Conservation (phyloP, 139 green algal species). For the Yamagishiella unicocca region DNA sequence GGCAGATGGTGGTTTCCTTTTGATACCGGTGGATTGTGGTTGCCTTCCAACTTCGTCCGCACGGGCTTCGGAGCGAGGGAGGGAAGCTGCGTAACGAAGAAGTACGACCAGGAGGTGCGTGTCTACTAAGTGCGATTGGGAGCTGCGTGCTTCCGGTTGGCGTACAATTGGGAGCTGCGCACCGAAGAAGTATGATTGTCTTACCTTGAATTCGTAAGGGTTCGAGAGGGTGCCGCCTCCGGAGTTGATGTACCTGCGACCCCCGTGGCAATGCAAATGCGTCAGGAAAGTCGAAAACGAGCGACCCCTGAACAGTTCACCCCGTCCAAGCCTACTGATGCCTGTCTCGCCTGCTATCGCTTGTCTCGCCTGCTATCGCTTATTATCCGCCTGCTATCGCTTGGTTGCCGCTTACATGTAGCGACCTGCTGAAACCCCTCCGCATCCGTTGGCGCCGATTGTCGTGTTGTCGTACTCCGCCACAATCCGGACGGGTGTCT, state of each 20-base stretch:
- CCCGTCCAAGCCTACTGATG: too few relatives aligned
- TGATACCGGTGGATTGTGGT: neutral
- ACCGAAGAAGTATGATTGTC: neutral
- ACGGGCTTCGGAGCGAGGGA: neutral
- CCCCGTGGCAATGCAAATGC: neutral
- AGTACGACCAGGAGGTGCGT: neutral
- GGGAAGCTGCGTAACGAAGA: neutral
- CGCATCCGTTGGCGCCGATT: constrained; percentile 16
- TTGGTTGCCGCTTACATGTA: constrained; percentile 23
- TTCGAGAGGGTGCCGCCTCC: neutral
- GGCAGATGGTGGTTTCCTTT: neutral
- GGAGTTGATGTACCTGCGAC: constrained; percentile 32
- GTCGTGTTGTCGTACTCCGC: constrained; percentile 25
- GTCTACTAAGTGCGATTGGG: neutral
- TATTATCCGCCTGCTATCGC: too few relatives aligned
- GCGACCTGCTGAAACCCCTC: neutral
- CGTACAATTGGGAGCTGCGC: neutral
- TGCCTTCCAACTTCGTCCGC: too few relatives aligned
- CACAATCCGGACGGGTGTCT: neutral
- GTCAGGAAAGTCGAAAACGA: too few relatives aligned
- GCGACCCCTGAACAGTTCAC: too few relatives aligned
- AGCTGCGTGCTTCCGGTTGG: neutral
- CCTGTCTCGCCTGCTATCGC: too few relatives aligned
- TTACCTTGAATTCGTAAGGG: constrained; percentile 18
- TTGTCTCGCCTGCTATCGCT: too few relatives aligned